Evolutionary conservation across 2,329 filamentous ascomycete species (phyloP), one percentile per base, ranked within the genome.

Genomic region (Torrubiellomyces zombiae): DNA sequence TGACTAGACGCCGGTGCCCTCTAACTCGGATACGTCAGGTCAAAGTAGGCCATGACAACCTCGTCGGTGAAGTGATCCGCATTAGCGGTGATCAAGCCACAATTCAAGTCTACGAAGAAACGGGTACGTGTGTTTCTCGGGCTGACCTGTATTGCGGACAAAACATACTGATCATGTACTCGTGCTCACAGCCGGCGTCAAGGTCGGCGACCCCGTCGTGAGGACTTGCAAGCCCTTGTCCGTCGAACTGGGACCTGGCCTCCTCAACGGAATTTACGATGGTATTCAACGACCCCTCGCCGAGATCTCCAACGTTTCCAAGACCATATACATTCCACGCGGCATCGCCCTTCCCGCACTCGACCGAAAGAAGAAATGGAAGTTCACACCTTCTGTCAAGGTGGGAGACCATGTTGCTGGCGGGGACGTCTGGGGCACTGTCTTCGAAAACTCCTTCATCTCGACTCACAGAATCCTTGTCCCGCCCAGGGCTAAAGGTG

Each of bases 191-290:
- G 89, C 86, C 52, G 89, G 89, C 58, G 77, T 98, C 39, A 92
- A 73, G 39, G 85, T 98, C 38, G 89, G 89, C 48, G 89, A 98
- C 49, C 89, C 89, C 25, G 89, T 98, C 38, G 45, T 60, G 32
- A 72, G 86, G 45, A 94, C 86, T 29, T 81, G 83, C 53, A 94
- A 95, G 67, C 89, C 89, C 35, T 64, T 98, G 28, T 94, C 89
- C 30, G 89, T 98, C 55, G 89, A 98, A 56, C 76, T 98, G 23
- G 89, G 89, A 25, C 89, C 89, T 35, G 89, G 89, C 50, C 63
- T 98, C 52, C 82, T 98, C 69, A 86, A 95, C 60, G 94, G 89
- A 39, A 98, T 98, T 54, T 98, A 95, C 65, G 89, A 98, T 53
- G 89, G 89, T 60, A 98, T 98, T 45, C 89, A 98, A 56, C 76